phyloP scores from a whole-genome alignment of 1,139 yeast genomes.

The Blastobotrys buckinghamii region DNA sequence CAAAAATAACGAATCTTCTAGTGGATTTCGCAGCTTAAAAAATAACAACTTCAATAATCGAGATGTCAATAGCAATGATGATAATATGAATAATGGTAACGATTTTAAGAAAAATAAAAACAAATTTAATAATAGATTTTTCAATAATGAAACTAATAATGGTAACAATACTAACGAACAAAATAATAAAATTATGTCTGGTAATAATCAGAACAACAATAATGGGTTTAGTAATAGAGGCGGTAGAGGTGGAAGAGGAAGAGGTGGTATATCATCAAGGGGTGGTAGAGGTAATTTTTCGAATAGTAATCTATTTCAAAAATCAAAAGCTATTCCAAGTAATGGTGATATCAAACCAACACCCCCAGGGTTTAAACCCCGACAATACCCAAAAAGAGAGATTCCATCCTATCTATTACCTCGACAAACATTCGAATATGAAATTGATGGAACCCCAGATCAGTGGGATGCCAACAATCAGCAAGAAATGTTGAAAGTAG shows the following conservation, averaged over 20 bases:
- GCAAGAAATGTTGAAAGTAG: slow-evolving; percentile 40
- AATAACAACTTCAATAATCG: too few relatives aligned
- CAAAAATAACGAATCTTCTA: too few relatives aligned
- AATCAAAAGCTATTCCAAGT: neutral
- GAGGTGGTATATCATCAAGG: neutral
- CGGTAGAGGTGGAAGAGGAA: neutral
- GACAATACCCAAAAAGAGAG: slow-evolving; percentile 8
- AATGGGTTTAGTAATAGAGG: neutral
- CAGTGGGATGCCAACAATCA: slow-evolving; percentile 57
- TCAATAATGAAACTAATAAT: too few relatives aligned
- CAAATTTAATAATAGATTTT: too few relatives aligned
- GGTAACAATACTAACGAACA: too few relatives aligned
- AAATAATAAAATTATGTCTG: neutral
- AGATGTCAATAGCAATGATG: too few relatives aligned
- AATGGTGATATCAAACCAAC: neutral
- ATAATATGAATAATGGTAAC: too few relatives aligned
- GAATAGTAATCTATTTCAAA: slow-evolving; percentile 3
- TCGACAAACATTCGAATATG: slow-evolving; percentile 8
- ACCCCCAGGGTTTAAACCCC: slow-evolving; percentile 10
- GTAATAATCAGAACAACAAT: neutral
- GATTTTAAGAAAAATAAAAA: too few relatives aligned
- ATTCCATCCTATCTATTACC: slow-evolving; percentile 11
- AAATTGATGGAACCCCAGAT: slow-evolving; percentile 18
- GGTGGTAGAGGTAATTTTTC: slow-evolving; percentile 1
- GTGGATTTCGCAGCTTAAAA: too few relatives aligned